A percentile compares a stretch with the other conserved stretches of the same genome.
Evolutionary conservation across 495 filamentous ascomycete genomes (phyloP).

Genomic region (Terfezia boudieri): DNA sequence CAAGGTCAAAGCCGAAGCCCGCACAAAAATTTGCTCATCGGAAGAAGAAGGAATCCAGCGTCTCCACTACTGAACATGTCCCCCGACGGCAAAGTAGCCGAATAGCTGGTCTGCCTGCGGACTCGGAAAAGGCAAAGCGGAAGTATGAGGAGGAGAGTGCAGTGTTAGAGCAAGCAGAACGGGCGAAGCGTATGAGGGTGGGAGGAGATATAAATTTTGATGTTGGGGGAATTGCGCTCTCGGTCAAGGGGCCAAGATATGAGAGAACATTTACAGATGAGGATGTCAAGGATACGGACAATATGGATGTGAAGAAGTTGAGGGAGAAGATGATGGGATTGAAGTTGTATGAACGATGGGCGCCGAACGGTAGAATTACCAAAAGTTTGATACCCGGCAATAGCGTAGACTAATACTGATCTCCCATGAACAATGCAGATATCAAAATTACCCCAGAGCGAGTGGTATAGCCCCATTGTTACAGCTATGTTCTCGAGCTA

Average conservation of each 20-base stretch:
- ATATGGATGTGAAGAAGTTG: constrained; percentile 52
- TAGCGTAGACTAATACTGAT: constrained; percentile 5
- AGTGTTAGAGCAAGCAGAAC: constrained; percentile 34
- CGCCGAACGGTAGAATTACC: constrained; percentile 41
- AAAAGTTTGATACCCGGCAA: background rate
- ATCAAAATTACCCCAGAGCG: constrained; percentile 88
- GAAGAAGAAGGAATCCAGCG: constrained; percentile 31
- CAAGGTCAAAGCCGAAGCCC: constrained; percentile 9
- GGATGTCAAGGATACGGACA: constrained; percentile 59
- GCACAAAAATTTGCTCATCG: constrained; percentile 12
- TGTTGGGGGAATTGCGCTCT: constrained; percentile 38
- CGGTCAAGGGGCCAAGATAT: constrained; percentile 27
- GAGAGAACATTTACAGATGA: constrained; percentile 59
- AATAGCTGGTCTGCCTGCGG: constrained; percentile 40
- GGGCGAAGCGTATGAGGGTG: constrained; percentile 47
- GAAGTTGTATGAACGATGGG: constrained; percentile 59
- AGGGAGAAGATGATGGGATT: constrained; percentile 63
- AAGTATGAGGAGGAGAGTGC: constrained; percentile 56
- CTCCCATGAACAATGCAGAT: constrained; percentile 24
- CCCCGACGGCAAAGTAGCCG: constrained; percentile 45
- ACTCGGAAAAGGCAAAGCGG: constrained; percentile 52
- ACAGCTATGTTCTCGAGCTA: too few species aligned
- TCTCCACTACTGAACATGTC: constrained; percentile 24
- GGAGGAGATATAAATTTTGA: constrained; percentile 48
- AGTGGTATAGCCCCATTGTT: constrained; percentile 20